Conservation (phyloP, 768 basidiomycete species). For the Termitomyces titanicus region DNA sequence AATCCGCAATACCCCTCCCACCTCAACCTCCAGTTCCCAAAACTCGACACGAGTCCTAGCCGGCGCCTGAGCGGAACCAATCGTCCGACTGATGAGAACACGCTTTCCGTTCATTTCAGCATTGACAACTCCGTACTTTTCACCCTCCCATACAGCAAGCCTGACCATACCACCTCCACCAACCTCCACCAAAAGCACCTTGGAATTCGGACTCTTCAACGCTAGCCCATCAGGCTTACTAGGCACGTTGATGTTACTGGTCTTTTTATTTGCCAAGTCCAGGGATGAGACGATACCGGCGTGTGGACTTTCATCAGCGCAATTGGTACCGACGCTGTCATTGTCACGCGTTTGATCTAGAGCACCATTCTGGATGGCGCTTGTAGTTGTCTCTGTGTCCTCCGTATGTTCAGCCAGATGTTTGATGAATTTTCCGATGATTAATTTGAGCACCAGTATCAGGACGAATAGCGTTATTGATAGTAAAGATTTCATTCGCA, state of each 20-base stretch:
- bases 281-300: too few relatives aligned
- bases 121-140: conserved; percentile 8
- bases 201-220: neutral
- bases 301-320: too few relatives aligned
- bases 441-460: neutral
- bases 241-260: neutral
- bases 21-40: conserved; percentile 19
- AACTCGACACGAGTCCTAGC: conserved; percentile 13
- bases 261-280: neutral
- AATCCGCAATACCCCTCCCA: conserved; percentile 23
- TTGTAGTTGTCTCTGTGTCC: neutral
- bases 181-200: conserved; percentile 15
- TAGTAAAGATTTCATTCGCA: neutral
- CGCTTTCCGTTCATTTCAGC: conserved; percentile 25
- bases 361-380: neutral
- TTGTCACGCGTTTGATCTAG: neutral
- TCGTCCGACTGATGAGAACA: conserved; percentile 13
- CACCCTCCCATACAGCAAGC: conserved; percentile 14
- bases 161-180: conserved; percentile 7
- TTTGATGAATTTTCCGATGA: conserved; percentile 7
- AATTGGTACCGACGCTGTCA: too few relatives aligned
- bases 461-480: neutral
- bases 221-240: neutral
- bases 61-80: conserved; percentile 3
- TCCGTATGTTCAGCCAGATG: neutral